A percentile compares a stretch with the other conserved stretches of the same genome.
Conservation (phyloP, 2,329 filamentous ascomycete genomes). For the Penicillium frequentans region DNA sequence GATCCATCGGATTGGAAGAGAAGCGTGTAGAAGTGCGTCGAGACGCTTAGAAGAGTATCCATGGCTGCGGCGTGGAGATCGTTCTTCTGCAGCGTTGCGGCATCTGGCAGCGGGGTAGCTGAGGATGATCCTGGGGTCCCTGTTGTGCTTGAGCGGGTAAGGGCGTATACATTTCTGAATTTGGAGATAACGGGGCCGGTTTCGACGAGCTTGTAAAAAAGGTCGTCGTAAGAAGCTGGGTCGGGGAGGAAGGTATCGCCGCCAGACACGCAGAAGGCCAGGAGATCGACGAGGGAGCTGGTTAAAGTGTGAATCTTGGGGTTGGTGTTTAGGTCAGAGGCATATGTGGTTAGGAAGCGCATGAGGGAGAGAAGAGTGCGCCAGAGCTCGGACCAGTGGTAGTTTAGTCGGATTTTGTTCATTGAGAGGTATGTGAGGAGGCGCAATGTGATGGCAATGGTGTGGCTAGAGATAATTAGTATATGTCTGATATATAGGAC, state of each 20-base stretch:
- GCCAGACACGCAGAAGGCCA: constrained; percentile 78
- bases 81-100: constrained; percentile 8
- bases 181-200: constrained; percentile 77
- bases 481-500: not conserved
- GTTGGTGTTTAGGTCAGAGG: constrained; percentile 69
- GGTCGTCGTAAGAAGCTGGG: constrained; percentile 84
- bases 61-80: constrained; percentile 64
- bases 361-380: constrained; percentile 82
- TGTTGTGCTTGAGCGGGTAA: constrained; percentile 21
- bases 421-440: constrained; percentile 81
- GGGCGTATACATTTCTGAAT: constrained; percentile 74
- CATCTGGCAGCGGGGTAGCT: constrained; percentile 6
- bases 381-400: constrained; percentile 97
- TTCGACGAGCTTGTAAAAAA: constrained; percentile 98
- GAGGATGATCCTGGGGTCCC: not conserved
- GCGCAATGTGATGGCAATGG: constrained; percentile 77
- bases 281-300: constrained; percentile 74
- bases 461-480: constrained; percentile 51
- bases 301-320: constrained; percentile 72
- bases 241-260: constrained; percentile 91
- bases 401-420: constrained; percentile 75
- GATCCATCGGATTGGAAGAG: constrained; percentile 55
- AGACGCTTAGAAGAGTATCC: constrained; percentile 76
- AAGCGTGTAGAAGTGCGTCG: constrained; percentile 80
- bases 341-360: constrained; percentile 86